Evolutionary conservation across 371 early-diverging fungal species (phyloP).

Genomic region (Rhizopus arrhizus): DNA sequence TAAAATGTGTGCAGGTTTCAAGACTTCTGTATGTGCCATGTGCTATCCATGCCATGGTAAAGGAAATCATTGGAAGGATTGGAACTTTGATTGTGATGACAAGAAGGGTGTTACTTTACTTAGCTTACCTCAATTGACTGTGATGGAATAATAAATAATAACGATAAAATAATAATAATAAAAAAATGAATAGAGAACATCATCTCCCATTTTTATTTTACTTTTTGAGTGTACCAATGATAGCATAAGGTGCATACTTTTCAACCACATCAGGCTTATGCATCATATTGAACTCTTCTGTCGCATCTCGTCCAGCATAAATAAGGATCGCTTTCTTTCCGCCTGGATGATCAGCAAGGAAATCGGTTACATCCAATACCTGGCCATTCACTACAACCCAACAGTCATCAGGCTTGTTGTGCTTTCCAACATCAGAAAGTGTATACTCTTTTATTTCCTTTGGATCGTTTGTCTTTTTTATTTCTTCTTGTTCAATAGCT

Average conservation of each 20-base stretch:
- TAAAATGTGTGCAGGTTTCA: constrained; percentile 49
- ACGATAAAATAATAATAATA: no score
- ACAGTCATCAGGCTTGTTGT: constrained; percentile 87
- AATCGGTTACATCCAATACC: constrained; percentile 92
- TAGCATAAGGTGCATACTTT: constrained; percentile 83
- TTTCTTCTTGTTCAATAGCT: constrained; percentile 32
- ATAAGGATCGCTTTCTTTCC: constrained; percentile 86
- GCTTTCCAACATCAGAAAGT: constrained; percentile 80
- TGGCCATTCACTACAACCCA: constrained; percentile 94
- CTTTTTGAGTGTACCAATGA: constrained; percentile 73
- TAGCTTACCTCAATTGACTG: constrained; percentile 34
- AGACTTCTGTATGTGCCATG: constrained; percentile 52
- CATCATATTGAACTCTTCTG: constrained; percentile 91
- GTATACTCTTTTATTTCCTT: constrained; percentile 54
- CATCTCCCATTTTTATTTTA: constrained; percentile 18
- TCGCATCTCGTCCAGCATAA: constrained; percentile 86
- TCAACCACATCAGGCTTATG: constrained; percentile 86
- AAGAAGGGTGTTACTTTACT: constrained; percentile 58
- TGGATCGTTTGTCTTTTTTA: constrained; percentile 36
- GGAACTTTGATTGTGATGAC: constrained; percentile 63
- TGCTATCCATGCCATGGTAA: constrained; percentile 63
- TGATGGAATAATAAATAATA: constrained; percentile 41
- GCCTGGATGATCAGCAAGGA: constrained; percentile 84
- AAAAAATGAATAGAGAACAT: no score
- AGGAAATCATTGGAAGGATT: constrained; percentile 59